phyloP scores from a whole-genome alignment of 176 grass and related monocot species.

The Hsuehochloa calcarea region DNA sequence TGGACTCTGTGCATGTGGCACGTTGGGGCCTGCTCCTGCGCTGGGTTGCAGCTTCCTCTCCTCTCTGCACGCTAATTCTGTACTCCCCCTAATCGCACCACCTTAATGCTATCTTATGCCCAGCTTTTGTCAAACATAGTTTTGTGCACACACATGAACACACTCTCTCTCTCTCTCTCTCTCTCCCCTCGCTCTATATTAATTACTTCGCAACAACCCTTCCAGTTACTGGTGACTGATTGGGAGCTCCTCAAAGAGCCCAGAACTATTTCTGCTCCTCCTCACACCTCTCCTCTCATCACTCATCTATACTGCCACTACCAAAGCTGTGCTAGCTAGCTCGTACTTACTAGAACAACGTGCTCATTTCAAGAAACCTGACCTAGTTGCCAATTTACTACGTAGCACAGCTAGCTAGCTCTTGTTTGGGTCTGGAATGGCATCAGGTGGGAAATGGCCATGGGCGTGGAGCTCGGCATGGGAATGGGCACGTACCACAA shows the following conservation, averaged over 20 bases:
- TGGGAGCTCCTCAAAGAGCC: constrained; percentile 22
- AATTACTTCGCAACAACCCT: constrained; percentile 34
- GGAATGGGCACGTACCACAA: constrained; percentile 59
- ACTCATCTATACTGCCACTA: not conserved
- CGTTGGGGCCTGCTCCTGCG: constrained; percentile 52
- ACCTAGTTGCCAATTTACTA: not conserved
- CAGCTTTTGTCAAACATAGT: constrained; percentile 53
- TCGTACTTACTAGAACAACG: constrained; percentile 20
- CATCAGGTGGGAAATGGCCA: constrained; percentile 73
- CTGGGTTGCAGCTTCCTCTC: constrained; percentile 55
- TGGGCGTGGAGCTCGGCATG: constrained; percentile 65
- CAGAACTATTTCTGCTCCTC: constrained; percentile 46
- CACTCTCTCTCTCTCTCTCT: not conserved
- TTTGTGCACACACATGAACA: constrained; percentile 51
- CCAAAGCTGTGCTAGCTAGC: not conserved
- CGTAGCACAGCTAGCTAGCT: constrained; percentile 12
- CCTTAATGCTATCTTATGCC: constrained; percentile 25
- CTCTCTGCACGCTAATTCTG: constrained; percentile 34
- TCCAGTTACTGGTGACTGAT: constrained; percentile 30
- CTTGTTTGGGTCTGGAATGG: constrained; percentile 38
- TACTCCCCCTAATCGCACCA: constrained; percentile 40
- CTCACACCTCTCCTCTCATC: not conserved
- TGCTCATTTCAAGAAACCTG: constrained; percentile 23
- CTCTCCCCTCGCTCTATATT: constrained; percentile 10
- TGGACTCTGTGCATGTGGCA: constrained; percentile 66